phyloP scores from a whole-genome alignment of 495 filamentous ascomycete species.

The Choiromyces venosus region DNA sequence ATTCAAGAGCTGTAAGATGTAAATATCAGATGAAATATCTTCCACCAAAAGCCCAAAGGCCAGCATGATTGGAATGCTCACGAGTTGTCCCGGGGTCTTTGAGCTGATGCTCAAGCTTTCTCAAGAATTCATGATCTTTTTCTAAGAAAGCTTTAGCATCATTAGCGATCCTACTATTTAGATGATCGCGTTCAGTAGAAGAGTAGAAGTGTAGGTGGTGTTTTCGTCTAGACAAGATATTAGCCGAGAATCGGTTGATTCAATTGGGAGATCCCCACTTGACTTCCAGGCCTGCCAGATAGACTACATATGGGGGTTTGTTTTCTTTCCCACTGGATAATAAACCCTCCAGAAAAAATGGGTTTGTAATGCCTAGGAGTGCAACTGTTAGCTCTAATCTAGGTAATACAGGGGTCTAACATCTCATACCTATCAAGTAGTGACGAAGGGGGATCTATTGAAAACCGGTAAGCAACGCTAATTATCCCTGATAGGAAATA shows the following conservation, averaged over 20 bases:
- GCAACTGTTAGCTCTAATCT: background rate
- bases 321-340: slow-evolving; percentile 39
- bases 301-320: slow-evolving; percentile 39
- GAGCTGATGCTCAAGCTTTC: slow-evolving; percentile 37
- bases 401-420: background rate
- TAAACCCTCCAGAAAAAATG: slow-evolving; percentile 40
- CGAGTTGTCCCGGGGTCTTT: slow-evolving; percentile 34
- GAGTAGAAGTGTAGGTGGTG: slow-evolving; percentile 31
- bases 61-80: slow-evolving; percentile 17
- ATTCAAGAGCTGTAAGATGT: slow-evolving; percentile 30
- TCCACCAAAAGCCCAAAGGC: background rate
- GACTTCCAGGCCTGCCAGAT: slow-evolving; percentile 37
- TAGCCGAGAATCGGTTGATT: slow-evolving; percentile 3
- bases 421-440: slow-evolving; percentile 34
- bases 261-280: slow-evolving; percentile 26
- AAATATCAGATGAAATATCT: slow-evolving; percentile 10
- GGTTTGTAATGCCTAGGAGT: slow-evolving; percentile 33
- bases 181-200: slow-evolving; percentile 35
- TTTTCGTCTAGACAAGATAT: slow-evolving; percentile 30
- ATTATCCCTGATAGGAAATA: background rate
- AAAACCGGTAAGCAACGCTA: background rate
- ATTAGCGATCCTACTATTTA: slow-evolving; percentile 35
- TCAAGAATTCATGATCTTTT: slow-evolving; percentile 37
- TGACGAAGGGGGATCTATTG: slow-evolving; percentile 39
- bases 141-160: slow-evolving; percentile 38